Conservation (phyloP, 345 rosid genomes). For the Populus davidiana region DNA sequence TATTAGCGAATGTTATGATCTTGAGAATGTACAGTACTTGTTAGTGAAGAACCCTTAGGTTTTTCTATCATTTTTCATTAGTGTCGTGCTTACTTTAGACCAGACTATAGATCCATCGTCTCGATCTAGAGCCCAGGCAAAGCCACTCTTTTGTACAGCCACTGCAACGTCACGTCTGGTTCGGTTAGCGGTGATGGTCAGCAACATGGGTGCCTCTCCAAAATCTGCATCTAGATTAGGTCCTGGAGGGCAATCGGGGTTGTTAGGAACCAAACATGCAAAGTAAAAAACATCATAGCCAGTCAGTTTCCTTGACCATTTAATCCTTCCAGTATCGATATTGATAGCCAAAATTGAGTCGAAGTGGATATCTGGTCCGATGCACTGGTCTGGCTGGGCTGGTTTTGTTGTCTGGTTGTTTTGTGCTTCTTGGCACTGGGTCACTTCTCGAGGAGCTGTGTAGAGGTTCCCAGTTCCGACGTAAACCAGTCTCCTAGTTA, state of each 20-base stretch:
- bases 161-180: conserved; percentile 25
- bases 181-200: conserved; percentile 16
- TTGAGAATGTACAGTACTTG: too few relatives aligned
- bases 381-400: conserved; percentile 36
- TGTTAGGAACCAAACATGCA: conserved; percentile 39
- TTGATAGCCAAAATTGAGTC: conserved; percentile 36
- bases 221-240: conserved; percentile 57
- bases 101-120: conserved; percentile 36
- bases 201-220: conserved; percentile 44
- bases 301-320: conserved; percentile 40
- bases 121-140: conserved; percentile 48
- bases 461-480: conserved; percentile 44
- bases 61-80: too few relatives aligned
- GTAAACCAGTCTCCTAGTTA: conserved; percentile 30
- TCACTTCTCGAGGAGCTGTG: conserved; percentile 34
- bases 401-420: conserved; percentile 39
- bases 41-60: too few relatives aligned
- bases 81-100: conserved; percentile 34
- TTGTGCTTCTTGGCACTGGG: conserved; percentile 36
- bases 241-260: conserved; percentile 49
- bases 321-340: conserved; percentile 29
- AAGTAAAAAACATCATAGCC: conserved; percentile 44
- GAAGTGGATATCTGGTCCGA: conserved; percentile 31
- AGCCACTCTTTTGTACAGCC: conserved; percentile 48
- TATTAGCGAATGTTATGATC: too few relatives aligned